phyloP scores from a whole-genome alignment of 2,329 filamentous ascomycete species.

The Xylariaceae sp. region DNA sequence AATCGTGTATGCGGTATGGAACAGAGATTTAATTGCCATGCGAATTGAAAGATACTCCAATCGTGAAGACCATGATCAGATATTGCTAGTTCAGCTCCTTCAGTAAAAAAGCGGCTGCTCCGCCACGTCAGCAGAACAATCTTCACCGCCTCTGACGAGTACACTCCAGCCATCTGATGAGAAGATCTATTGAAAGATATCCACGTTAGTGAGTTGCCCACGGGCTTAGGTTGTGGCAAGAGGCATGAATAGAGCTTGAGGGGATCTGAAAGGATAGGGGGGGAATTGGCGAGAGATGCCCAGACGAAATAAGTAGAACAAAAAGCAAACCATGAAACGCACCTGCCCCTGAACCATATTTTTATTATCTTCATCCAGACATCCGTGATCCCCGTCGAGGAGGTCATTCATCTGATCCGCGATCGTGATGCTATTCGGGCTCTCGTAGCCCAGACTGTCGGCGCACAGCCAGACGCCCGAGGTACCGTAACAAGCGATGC shows the following conservation, averaged over 20 bases:
- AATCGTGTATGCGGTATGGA: too few species aligned
- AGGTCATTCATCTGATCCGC: conserved; percentile 17
- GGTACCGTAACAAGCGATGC: conserved; percentile 9
- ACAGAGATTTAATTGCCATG: too few species aligned
- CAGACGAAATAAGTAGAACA: background rate
- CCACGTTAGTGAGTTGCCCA: conserved; percentile 1
- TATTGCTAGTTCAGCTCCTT: too few species aligned
- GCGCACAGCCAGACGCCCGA: conserved; percentile 17
- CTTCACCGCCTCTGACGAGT: conserved; percentile 16
- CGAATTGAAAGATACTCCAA: too few species aligned
- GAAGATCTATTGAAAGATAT: conserved; percentile 3
- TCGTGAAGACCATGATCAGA: too few species aligned
- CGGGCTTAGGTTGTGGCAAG: background rate
- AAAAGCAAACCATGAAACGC: background rate
- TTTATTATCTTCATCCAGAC: conserved; percentile 9
- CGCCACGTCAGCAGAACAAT: conserved; percentile 8
- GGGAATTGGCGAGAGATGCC: background rate
- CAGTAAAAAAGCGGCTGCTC: conserved; percentile 16
- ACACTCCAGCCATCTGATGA: conserved; percentile 11
- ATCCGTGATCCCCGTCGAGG: conserved; percentile 13
- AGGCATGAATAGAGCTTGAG: background rate
- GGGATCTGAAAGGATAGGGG: background rate
- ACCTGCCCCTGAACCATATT: conserved; percentile 16
- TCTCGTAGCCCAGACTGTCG: conserved; percentile 9
- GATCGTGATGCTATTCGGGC: conserved; percentile 10